phyloP scores from a whole-genome alignment of 225 moss, liverwort and hornwort genomes.

The Polytrichum formosum region DNA sequence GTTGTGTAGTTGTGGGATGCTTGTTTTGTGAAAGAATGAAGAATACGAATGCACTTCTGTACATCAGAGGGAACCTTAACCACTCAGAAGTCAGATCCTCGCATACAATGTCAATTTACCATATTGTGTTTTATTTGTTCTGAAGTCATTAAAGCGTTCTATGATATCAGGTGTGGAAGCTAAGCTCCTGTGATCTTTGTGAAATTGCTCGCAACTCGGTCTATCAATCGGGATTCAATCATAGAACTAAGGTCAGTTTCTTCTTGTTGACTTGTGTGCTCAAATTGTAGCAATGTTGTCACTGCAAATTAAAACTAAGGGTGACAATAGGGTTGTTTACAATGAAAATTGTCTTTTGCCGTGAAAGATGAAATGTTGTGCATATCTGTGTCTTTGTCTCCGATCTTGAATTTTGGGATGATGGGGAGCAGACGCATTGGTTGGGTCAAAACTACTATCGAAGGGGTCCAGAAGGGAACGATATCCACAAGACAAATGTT shows the following conservation, averaged over 20 bases:
- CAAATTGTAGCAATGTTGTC: too few relatives aligned
- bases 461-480: conserved; percentile 84
- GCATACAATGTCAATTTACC: too few relatives aligned
- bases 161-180: conserved; percentile 74
- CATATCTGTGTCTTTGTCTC: background rate
- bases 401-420: background rate
- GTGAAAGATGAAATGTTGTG: too few relatives aligned
- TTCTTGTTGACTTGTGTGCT: background rate
- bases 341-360: too few relatives aligned
- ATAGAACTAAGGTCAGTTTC: conserved; percentile 61
- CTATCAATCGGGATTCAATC: conserved; percentile 84
- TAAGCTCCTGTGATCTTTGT: conserved; percentile 85
- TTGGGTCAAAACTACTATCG: conserved; percentile 68
- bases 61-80: too few relatives aligned
- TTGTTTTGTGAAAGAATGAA: too few relatives aligned
- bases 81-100: too few relatives aligned
- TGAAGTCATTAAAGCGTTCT: background rate
- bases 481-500: conserved; percentile 91
- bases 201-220: conserved; percentile 96
- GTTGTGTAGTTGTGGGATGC: too few relatives aligned
- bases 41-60: too few relatives aligned
- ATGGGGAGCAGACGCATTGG: conserved; percentile 71
- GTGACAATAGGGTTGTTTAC: too few relatives aligned
- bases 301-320: too few relatives aligned
- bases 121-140: too few relatives aligned